A percentile compares a stretch with the other conserved stretches of the same genome.
These are phyloP conservation scores for Bolboschoenus planiculmis DNA, from an alignment of 176 grass and related monocot genomes.

Conservation along the genomic window DNA sequence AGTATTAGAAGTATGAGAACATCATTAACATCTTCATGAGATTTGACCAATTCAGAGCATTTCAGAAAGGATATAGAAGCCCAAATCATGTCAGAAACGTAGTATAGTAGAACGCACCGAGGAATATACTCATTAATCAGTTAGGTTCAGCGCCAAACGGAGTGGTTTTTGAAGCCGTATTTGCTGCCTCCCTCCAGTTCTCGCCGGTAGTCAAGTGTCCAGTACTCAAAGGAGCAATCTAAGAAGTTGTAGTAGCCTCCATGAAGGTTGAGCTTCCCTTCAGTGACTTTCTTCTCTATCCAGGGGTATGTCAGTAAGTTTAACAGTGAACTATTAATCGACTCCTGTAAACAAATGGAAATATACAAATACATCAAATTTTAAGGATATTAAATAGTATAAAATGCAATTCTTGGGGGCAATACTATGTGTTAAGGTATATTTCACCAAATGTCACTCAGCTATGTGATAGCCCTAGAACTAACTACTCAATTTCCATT, in stretches of 20 bases:
- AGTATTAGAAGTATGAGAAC: neutral
- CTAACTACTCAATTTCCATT: neutral
- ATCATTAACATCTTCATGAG: neutral
- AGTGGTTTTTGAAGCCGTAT: conserved; percentile 78
- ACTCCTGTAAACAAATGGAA: conserved; percentile 54
- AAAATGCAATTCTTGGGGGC: neutral
- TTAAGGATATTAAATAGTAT: neutral
- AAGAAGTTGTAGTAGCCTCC: conserved; percentile 87
- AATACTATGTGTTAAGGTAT: neutral
- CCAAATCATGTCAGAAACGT: neutral
- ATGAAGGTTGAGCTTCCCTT: conserved; percentile 65
- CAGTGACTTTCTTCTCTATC: conserved; percentile 82
- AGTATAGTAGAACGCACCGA: neutral
- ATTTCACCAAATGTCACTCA: neutral
- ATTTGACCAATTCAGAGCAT: neutral
- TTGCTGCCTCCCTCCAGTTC: conserved; percentile 82
- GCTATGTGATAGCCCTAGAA: neutral
- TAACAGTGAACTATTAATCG: conserved; percentile 78
- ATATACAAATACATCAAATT: conserved; percentile 12
- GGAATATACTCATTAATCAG: neutral
- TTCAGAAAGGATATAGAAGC: neutral
- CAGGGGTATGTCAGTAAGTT: conserved; percentile 95
- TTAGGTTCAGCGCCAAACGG: conserved; percentile 55
- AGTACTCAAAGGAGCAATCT: conserved; percentile 87
- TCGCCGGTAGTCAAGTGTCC: conserved; percentile 74